phyloP scores from a whole-genome alignment of 2,329 filamentous ascomycete genomes.

The Tothia fuscella region DNA sequence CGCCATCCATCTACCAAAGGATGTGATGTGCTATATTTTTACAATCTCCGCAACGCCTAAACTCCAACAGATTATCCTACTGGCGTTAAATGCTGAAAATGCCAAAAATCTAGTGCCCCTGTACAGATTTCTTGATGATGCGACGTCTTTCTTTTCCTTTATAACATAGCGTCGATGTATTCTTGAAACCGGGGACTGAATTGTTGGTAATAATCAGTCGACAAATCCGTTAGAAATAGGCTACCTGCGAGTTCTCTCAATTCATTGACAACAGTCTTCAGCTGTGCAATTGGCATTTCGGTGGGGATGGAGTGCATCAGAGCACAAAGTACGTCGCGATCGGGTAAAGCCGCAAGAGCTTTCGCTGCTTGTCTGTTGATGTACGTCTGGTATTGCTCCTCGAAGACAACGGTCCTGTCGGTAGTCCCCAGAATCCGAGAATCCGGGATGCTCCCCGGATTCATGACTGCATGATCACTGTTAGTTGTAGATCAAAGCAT shows the following conservation, averaged over 20 bases:
- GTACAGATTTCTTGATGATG: too few species aligned
- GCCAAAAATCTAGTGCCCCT: too few species aligned
- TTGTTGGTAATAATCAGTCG: constrained; percentile 4
- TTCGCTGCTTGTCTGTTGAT: constrained; percentile 21
- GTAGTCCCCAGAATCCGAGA: constrained; percentile 28
- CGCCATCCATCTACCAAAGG: too few species aligned
- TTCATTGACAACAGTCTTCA: constrained; percentile 6
- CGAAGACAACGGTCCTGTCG: constrained; percentile 36
- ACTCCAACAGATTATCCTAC: too few species aligned
- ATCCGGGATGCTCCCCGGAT: constrained; percentile 33
- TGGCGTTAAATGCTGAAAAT: too few species aligned
- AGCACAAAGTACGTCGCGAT: constrained; percentile 15
- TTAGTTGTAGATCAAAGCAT: background rate
- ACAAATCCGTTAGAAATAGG: constrained; percentile 9
- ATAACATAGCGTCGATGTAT: constrained; percentile 9
- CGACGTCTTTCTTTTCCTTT: too few species aligned
- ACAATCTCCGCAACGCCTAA: too few species aligned
- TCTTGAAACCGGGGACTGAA: constrained; percentile 10
- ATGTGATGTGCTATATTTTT: too few species aligned
- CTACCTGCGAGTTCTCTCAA: constrained; percentile 7
- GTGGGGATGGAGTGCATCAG: constrained; percentile 10
- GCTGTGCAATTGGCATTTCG: constrained; percentile 2
- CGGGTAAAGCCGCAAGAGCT: constrained; percentile 12
- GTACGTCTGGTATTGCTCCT: constrained; percentile 30
- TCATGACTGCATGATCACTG: constrained; percentile 20